Base-by-base conservation (phyloP, 371 early-diverging fungal species). In the Lichtheimia hyalospora region DNA sequence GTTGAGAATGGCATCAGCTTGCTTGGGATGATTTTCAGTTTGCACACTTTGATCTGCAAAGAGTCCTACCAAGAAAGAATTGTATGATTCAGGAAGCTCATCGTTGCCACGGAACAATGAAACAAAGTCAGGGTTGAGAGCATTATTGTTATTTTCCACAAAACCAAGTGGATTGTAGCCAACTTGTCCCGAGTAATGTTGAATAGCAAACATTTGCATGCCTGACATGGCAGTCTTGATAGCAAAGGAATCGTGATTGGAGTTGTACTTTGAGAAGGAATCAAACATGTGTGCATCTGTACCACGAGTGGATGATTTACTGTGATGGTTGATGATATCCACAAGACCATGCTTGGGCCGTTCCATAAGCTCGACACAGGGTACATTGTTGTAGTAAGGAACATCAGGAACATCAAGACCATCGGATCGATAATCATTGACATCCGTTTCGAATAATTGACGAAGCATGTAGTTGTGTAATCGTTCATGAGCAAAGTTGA, bases 401-500 rank as follows among this genome's bases (percentile, higher is more conserved):
- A 78, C 66, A 14, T 74, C 69, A 0, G 65, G 74, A 62, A 87
- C 60, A 12, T 73, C 68, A 8, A 83, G 78, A 52, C 91, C 89
- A 15, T 90, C 88, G 50, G 66, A 63, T 52, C 72, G 69, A 24
- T 75, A 88, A 57, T 69, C 74, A 57, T 64, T 81, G 60, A 57
- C 75, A 58, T 56, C 88, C 63, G 52, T 63, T 63, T 66, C 82
- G 77, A 96, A 89, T 53, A 91, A 80, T 44, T 89, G 84, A n/a
- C 79, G 73, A 21, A 83, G 78, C 16, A 86, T 68, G 62, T 83
- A 92, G 40, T 89, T 80, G 43, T 88, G 85, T 12, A 96, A 66
- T 25, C 92, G 85, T 69, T 96, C 96, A 66, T 89, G 91, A 50
- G 95, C 91, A 68, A 89, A 86, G 65, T 96, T 95, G 68, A 76